Evolutionary conservation across 345 rosid genomes (phyloP), one percentile per base, ranked within the genome.

Genomic region (Acer yangbiense): DNA sequence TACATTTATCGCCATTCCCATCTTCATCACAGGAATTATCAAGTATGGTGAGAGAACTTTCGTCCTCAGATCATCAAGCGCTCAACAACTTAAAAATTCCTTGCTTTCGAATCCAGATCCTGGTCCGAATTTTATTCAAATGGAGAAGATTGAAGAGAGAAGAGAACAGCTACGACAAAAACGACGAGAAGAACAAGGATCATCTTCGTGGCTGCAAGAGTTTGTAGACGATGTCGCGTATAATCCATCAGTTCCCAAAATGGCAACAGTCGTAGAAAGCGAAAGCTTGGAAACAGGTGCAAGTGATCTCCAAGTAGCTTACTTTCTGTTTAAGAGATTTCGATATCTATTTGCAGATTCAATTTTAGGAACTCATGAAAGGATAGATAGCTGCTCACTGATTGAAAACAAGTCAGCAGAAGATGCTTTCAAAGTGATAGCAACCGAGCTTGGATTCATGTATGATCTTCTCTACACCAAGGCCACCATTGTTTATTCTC

Each of bases 401-500:
- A 39, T 27, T 16, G 6, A 14, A 3, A 25, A 55, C 10, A 74
- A 44, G 54, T 32, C 67, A 0, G 71, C 76, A 9, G 8, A 63
- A 20, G 73, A 81, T 3, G 88, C 87, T 48, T 76, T 87, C 35
- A 4, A 68, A 18, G n/a, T 83, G n/a, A 80, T 82, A 17, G 84
- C 80, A 29, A 54, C 41, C 29, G 88, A 85, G 78, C 84, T 83
- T 2, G 76, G 83, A 2, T 77, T 87, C 69, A 60, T 83, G 80
- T 87, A 80, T 64, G 90, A 87, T 73, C 57, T 60, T 9, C 65
- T 85, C 16, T 79, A 76, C 76, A 85, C 91, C 0, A 88, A 88
- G 78, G 83, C 83, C 0, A 66, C 57, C 9, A 8, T 81, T 9
- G 11, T 78, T 25, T 75, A 77, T 69, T 54, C 75, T 0, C 0